Base-by-base conservation (phyloP, 139 green algal genomes). In the Dunaliella primolecta region DNA sequence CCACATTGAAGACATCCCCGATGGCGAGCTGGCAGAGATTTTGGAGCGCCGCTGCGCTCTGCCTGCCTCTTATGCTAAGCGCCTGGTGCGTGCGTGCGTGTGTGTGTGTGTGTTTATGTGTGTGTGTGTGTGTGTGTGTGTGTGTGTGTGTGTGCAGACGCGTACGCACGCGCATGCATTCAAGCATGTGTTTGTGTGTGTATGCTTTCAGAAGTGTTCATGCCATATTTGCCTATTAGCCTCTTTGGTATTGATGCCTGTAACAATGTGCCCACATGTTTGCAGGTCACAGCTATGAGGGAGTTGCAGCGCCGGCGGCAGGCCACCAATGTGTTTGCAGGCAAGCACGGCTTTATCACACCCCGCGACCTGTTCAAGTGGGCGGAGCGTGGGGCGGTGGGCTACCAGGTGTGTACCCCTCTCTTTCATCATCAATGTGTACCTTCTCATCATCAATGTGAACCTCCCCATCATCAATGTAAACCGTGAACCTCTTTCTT, bases 311-410 rank as follows among this genome's bases (percentile, higher is more conserved):
- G 95, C 11, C 86, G 88, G 0, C 91, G 97, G 15, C 92, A 92
- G 86, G 87, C 84, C 29, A 91, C 87, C 81, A 95, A 96, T 79
- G 91, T 95, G n/a, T 97, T 98, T 93, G 94, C 94, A 2, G 97
- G 97, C 31, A 94, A 96, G 78, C 94, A 98, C 81, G 97, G 97
- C 37, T 98, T 98, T 88, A 98, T 99, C 88, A 99, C 97, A 2
- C 94, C 96, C 0, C 89, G 97, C 0, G 96, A 99, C 91, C 91
- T 99, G 71, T 98, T 99, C 90, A 93, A 96, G 35, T 95, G 90
- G 86, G 97, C 97, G 25, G 93, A 95, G 37, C 91, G 97, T 0
- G 89, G 92, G 25, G 95, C 93, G 1, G 89, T 95, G 21, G 92
- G 92, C 25, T 98, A 99, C 86, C 84, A 97, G 83, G 80, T 77